phyloP scores from a whole-genome alignment of 2,329 filamentous ascomycete species.

The Diaporthe vexans region DNA sequence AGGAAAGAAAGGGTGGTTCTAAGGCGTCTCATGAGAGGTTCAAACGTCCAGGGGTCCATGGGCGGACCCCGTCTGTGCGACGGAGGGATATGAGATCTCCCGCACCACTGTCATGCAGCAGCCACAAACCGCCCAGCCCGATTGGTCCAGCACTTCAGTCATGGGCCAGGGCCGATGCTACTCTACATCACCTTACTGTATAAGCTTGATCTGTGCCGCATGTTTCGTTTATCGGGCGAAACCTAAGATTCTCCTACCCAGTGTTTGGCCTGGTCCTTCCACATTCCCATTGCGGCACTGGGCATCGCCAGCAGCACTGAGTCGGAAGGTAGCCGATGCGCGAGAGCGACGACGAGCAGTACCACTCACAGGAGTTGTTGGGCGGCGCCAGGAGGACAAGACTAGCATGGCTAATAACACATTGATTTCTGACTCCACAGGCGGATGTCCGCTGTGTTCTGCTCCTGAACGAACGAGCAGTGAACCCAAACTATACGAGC shows the following conservation, averaged over 20 bases:
- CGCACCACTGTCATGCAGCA: not conserved
- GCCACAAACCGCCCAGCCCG: constrained; percentile 3
- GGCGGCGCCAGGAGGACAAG: not conserved
- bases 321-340: not conserved
- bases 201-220: constrained; percentile 12
- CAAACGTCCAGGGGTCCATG: constrained; percentile 1
- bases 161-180: not conserved
- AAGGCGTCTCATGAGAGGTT: constrained; percentile 26
- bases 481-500: not conserved
- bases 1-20: constrained; percentile 8
- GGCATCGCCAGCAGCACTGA: constrained; percentile 3
- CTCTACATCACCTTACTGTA: not conserved
- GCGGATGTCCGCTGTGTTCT: not conserved
- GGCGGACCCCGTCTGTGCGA: constrained; percentile 2
- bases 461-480: not conserved
- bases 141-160: constrained; percentile 25
- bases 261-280: constrained; percentile 26
- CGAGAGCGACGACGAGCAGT: not conserved
- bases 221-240: constrained; percentile 38
- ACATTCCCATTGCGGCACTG: constrained; percentile 19
- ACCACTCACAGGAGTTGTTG: not conserved
- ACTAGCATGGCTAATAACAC: not conserved
- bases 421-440: not conserved
- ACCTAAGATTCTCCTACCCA: not conserved
- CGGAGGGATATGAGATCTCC: constrained; percentile 2